Base-by-base conservation (phyloP, 495 filamentous ascomycete genomes). In the Penicillium silybi region DNA sequence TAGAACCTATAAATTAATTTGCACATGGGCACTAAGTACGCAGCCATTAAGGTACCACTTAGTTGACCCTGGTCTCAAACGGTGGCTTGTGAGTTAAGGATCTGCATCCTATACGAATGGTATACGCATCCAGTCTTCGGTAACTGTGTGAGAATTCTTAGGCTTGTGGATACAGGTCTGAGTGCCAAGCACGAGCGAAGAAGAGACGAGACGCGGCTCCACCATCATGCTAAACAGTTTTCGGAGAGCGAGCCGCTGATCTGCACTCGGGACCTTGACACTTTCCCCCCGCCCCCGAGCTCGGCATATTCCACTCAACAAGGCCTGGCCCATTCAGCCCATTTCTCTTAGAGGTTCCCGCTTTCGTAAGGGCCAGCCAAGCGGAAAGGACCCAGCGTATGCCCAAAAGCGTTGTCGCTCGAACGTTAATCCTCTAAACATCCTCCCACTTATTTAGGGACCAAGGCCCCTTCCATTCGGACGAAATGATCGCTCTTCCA, bases 181-280 rank as follows among this genome's bases (percentile, higher is more conserved):
- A 27, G 13, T 23, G 16, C 17, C 43, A 32, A 35, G 32, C 13
- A n/a, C 18, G 19, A 32, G 39, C 11, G 20, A 23, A 10, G 19
- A 43, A 26, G 6, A 25, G 16, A 17, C 49, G 26, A 52, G 50
- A 26, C 34, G 45, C 41, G 41, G 45, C 44, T 46, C 50, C 54
- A 57, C 44, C 22, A 39, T 6, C 34, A 41, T 41, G 41, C 22
- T 23, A 13, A 43, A 42, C 20, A 44, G 15, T 26, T 26, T 18
- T 38, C 51, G n/a, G n/a, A n/a, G n/a, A n/a, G n/a, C 35, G 18
- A 38, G 48, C 35, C 48, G 57, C 37, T 44, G 57, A 56, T 56
- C 53, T 49, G 41, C 48, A 50, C 20, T 46, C 26, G 27, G 48
- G 17, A 53, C 32, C 50, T 50, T 53, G 49, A 56, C 49, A 48